phyloP scores from a whole-genome alignment of 2,329 filamentous ascomycete genomes.

The Fusarium sp. region DNA sequence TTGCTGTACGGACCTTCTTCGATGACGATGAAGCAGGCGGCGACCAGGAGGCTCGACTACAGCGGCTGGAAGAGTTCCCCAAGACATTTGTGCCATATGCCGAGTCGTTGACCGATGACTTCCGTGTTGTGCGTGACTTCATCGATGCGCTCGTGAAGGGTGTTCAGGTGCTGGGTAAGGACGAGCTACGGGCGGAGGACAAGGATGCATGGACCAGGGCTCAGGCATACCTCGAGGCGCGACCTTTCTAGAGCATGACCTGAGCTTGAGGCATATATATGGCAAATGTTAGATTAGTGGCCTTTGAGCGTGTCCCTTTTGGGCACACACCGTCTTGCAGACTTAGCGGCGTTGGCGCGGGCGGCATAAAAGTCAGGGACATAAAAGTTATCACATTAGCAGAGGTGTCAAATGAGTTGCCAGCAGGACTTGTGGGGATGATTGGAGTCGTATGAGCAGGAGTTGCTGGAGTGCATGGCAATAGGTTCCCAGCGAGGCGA shows the following conservation, averaged over 20 bases:
- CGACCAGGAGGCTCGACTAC: slow-evolving; percentile 59
- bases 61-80: slow-evolving; percentile 64
- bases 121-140: slow-evolving; percentile 68
- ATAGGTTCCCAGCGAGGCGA: slow-evolving; percentile 12
- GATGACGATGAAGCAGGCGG: slow-evolving; percentile 76
- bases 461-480: background rate
- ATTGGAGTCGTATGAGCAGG: background rate
- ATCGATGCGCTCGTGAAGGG: slow-evolving; percentile 69
- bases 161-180: slow-evolving; percentile 64
- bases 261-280: slow-evolving; percentile 29
- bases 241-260: slow-evolving; percentile 53
- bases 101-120: slow-evolving; percentile 69
- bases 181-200: slow-evolving; percentile 61
- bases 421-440: slow-evolving; percentile 43
- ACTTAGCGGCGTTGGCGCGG: slow-evolving; percentile 46
- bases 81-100: slow-evolving; percentile 69
- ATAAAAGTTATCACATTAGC: slow-evolving; percentile 44
- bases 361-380: slow-evolving; percentile 39
- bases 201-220: slow-evolving; percentile 68
- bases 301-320: slow-evolving; percentile 40
- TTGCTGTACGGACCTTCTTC: slow-evolving; percentile 83
- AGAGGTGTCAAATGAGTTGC: slow-evolving; percentile 32
- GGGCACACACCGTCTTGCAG: slow-evolving; percentile 40
- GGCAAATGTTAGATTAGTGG: slow-evolving; percentile 37
- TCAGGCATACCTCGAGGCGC: slow-evolving; percentile 63